Evolutionary conservation across 2,329 filamentous ascomycete species (phyloP), one percentile per base, ranked within the genome.

Genomic region (Cordyceps cicadae): DNA sequence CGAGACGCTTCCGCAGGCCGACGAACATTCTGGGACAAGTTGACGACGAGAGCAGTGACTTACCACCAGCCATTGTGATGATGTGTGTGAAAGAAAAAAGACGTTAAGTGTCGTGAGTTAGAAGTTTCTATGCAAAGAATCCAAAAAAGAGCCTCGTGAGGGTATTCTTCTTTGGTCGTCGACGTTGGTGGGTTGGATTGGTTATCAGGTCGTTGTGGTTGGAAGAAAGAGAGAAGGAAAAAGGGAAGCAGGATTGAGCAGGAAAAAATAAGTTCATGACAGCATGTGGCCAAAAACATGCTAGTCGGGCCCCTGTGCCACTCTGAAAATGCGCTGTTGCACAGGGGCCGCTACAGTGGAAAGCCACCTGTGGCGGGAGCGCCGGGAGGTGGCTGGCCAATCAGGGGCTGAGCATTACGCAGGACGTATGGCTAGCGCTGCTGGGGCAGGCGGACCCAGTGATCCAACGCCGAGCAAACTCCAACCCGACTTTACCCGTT

Each of bases 51-150:
- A 61, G 34, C 5, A 8, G 29, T 24, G 59, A 77, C 75, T 77
- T 75, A 77, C 75, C 75, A 68, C 74, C 75, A 74, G 75, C 75
- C 75, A 77, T 77, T 74, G 70, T 77, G 72, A 66, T 61, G 58
- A 61, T 53, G 54, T 63, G 62, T 65, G 61, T 62, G 63, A 54
- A 59, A 60, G 62, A 62, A 63, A 55, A 56, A 29, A 53, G 62
- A 65, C 62, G 55, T 64, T 65, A 62, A 64, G 59, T 65, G 63
- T 58, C 54, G 54, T 43, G 5, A 64, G 52, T 63, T 58, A 63
- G 60, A 65, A 50, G 58, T 29, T 57, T 64, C 58, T 59, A 63
- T 14, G 15, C 21, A 53, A 59, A 64, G 62, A 63, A 62, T 52
- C 56, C 58, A 62, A 56, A 64, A 63, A 64, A 67, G 63, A 66